Base-by-base conservation (phyloP, 805 yeast species). In the Debaryomyces hansenii region DNA sequence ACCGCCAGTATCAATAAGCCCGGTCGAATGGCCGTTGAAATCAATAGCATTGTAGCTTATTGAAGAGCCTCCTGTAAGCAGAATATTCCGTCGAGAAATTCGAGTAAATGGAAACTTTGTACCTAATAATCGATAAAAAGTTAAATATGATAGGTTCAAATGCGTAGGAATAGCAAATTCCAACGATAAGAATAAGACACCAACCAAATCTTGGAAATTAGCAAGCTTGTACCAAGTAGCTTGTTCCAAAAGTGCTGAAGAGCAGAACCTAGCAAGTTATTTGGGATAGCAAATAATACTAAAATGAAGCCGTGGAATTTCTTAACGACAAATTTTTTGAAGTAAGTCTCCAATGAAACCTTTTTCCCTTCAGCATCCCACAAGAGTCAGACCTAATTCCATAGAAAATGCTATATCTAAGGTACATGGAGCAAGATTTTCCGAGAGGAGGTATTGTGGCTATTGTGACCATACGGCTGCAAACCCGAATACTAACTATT, bases 401-500 rank as follows among this genome's bases (percentile, higher is more conserved):
- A n/a, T n/a, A n/a, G n/a, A n/a, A n/a, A n/a, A n/a, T n/a, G n/a
- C n/a, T n/a, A 74, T 47, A 82, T 77, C 82, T 84, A 74, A 52
- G 87, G 81, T 66, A 56, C 88, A 72, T 44, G 97, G n/a, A n/a
- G n/a, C n/a, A 57, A 59, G 5, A 66, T 59, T 46, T 62, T 66
- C 62, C 62, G 58, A 4, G 59, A 53, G 6, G 59, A 47, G 5
- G 67, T 60, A 32, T 56, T 46, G 20, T 57, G 51, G 16, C 67
- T 63, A 43, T 28, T 68, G 66, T 18, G 59, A 33, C 70, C 70
- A 66, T 20, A 70, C 69, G 5, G 69, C 62, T 20, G 56, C 58
- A 37, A 63, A 63, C 4, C 70, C 72, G 42, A 63, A 66, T n/a
- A 66, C 52, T 20, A 60, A 47, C 11, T 64, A 54, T 37, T 63